Percentiles rank a stretch among this genome's conserved stretches.
Evolutionary conservation across 2,329 filamentous ascomycete species (phyloP).

Genomic region (Fusarium globosum): DNA sequence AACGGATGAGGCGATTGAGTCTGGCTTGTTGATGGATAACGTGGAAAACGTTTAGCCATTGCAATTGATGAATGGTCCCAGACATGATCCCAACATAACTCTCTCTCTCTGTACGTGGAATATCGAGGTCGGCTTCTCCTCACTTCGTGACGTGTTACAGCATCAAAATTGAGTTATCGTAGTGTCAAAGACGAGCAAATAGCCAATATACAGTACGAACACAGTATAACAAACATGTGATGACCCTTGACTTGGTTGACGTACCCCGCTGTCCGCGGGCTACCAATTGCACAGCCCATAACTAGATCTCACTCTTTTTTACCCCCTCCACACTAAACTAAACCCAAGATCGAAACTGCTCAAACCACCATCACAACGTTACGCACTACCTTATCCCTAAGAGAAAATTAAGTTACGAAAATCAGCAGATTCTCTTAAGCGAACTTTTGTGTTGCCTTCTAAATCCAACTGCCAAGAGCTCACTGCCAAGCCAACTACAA

Average conservation of each 20-base stretch:
- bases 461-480: not conserved
- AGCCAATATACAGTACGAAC: constrained; percentile 13
- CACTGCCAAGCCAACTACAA: constrained; percentile 1
- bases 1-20: constrained; percentile 13
- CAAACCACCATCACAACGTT: constrained; percentile 16
- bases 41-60: not conserved
- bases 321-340: constrained; percentile 44
- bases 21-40: constrained; percentile 6
- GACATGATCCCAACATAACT: not conserved
- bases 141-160: constrained; percentile 23
- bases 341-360: constrained; percentile 19
- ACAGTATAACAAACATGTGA: constrained; percentile 37
- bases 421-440: constrained; percentile 3
- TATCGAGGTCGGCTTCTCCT: constrained; percentile 1
- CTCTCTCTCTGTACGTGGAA: not conserved
- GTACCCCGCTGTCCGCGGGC: constrained; percentile 23
- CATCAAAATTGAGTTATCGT: constrained; percentile 19
- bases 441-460: constrained; percentile 11
- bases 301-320: constrained; percentile 23
- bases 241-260: not conserved
- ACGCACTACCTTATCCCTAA: constrained; percentile 3
- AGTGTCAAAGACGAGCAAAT: not conserved
- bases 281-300: constrained; percentile 2
- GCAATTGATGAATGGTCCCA: not conserved
- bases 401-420: constrained; percentile 1